Base-by-base conservation (phyloP, 495 filamentous ascomycete species). In the Podospora appendiculata region DNA sequence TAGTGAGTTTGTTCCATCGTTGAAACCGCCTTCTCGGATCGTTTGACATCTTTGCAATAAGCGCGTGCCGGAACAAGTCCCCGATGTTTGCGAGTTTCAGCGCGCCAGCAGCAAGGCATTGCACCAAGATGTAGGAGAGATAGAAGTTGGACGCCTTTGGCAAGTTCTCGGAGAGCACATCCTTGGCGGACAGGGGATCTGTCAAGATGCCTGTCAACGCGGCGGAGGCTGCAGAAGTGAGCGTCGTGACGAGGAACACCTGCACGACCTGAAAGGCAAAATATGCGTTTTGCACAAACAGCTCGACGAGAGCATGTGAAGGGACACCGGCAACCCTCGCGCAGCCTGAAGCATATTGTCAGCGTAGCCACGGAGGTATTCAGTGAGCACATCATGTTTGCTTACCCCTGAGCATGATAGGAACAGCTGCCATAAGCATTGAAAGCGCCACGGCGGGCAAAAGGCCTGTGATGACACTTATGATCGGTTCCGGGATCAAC, bases 231-330 rank as follows among this genome's bases (percentile, higher is more conserved):
- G 85, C 85, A 8, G 68, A 86, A 8, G 86, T 78, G 16, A 95
- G 59, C 0, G 90, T 94, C 0, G 90, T 84, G 47, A 96, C 81
- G 47, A 96, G 74, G 72, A 95, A 96, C 9, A 94, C 89, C 65
- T 96, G 90, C 17, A 93, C 78, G 39, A 96, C 86, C 66, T 95
- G 89, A 73, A 95, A 96, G 25, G 78, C 75, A 62, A 95, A 95
- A 68, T 89, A 95, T 53, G 74, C 87, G 57, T 84, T 89, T 64
- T 96, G 90, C 1, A 83, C 82, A 17, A 76, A 83, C 47, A 94
- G 70, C 69, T 96, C 90, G 16, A 93, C 76, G 8, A 76, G 76
- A 4, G 86, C 81, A n/a, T 76, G 65, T 3, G 84, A 88, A 8
- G 88, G 86, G 13, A 74, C 81, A 32, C 90, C 91, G 35, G 80